These are phyloP conservation scores for Patellifolia procumbens DNA, from an alignment of 179 eudicot species.

Conservation along the genomic window DNA sequence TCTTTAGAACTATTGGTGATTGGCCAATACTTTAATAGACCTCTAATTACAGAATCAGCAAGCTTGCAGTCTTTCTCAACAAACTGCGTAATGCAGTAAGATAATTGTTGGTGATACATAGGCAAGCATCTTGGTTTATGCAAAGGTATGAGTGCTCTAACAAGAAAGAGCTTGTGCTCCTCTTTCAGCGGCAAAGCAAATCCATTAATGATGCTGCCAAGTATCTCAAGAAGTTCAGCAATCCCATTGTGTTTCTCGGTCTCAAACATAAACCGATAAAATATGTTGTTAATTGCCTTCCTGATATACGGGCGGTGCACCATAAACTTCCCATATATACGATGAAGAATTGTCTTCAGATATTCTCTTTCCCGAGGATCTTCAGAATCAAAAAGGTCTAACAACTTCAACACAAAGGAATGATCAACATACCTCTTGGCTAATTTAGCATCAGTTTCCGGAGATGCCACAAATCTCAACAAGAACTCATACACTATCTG, in stretches of 20 bases:
- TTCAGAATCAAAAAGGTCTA: conserved; percentile 63
- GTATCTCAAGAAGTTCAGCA: conserved; percentile 63
- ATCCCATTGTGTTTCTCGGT: conserved; percentile 62
- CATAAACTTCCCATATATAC: conserved; percentile 66
- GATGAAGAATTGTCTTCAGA: conserved; percentile 59
- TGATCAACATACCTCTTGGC: conserved; percentile 56
- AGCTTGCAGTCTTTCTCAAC: conserved; percentile 69
- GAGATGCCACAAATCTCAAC: conserved; percentile 53
- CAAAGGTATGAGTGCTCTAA: conserved; percentile 52
- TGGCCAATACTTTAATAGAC: conserved; percentile 64
- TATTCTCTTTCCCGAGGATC: conserved; percentile 68
- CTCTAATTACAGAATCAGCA: conserved; percentile 59
- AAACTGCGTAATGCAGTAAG: conserved; percentile 58
- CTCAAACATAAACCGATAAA: conserved; percentile 55
- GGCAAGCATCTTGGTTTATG: conserved; percentile 62
- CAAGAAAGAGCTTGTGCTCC: conserved; percentile 61
- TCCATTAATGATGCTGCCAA: conserved; percentile 63
- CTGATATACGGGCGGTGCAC: conserved; percentile 62
- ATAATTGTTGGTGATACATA: conserved; percentile 59
- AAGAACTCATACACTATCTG: conserved; percentile 55
- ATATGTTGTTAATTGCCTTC: conserved; percentile 55
- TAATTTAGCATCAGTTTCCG: conserved; percentile 52
- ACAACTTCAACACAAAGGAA: conserved; percentile 51
- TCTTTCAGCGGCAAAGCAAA: conserved; percentile 68
- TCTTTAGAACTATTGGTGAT: conserved; percentile 63